Evolutionary conservation across 345 rosid species (phyloP).

Genomic region (Eucalyptus sp.): DNA sequence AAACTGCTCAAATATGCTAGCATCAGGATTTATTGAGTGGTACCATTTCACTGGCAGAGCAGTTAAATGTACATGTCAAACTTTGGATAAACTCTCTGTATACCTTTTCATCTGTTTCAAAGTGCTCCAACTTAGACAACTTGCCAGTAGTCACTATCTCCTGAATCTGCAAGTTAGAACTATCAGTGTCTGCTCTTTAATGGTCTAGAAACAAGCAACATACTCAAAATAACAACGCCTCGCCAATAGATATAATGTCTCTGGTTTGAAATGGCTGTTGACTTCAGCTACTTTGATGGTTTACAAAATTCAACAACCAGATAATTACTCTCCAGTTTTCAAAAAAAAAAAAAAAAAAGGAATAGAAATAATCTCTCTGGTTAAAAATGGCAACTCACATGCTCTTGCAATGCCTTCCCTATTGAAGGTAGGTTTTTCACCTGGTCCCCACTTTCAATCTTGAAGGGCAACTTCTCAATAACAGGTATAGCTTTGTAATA

Average conservation of each 20-base stretch:
- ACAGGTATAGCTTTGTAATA: constrained; percentile 83
- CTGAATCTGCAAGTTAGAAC: constrained; percentile 55
- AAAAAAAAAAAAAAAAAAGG: not conserved
- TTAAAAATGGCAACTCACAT: constrained; percentile 36
- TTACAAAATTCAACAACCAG: not conserved
- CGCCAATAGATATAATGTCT: not conserved
- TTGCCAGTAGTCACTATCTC: constrained; percentile 85
- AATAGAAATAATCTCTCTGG: not conserved
- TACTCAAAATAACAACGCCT: not conserved
- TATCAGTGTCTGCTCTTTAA: not conserved
- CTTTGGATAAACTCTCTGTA: not conserved
- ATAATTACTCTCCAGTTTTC: not conserved
- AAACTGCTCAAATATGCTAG: not conserved
- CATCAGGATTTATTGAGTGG: not conserved
- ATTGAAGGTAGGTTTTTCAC: constrained; percentile 76
- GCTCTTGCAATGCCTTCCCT: constrained; percentile 94
- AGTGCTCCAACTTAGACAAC: constrained; percentile 87
- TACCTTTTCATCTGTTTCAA: constrained; percentile 95
- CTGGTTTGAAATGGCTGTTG: not conserved
- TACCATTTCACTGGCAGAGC: not conserved
- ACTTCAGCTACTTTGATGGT: not conserved
- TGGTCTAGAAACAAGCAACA: not conserved
- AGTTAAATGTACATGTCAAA: not conserved
- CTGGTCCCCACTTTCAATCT: constrained; percentile 77
- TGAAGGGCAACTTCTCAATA: constrained; percentile 77